A percentile compares a stretch with the other conserved stretches of the same genome.
Conservation (phyloP, 768 basidiomycete genomes). For the Pholiota microspora region DNA sequence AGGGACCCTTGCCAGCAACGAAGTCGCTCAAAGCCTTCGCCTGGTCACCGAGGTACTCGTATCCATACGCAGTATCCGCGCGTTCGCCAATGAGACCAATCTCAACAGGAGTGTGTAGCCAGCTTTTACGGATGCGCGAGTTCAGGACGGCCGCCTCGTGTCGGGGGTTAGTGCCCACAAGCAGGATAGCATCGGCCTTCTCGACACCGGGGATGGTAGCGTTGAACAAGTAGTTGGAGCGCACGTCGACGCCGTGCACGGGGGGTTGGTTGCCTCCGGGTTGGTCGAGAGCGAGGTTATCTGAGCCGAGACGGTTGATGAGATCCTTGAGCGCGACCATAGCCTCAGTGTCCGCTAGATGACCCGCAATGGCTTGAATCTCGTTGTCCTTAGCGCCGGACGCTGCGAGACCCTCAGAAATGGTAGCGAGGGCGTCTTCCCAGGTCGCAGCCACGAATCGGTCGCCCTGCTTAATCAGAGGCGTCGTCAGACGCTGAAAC, state of each 20-base stretch:
- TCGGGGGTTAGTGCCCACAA: constrained; percentile 94
- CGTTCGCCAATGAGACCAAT: constrained; percentile 89
- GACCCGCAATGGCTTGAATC: constrained; percentile 93
- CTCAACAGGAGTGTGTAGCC: constrained; percentile 84
- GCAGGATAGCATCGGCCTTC: constrained; percentile 86
- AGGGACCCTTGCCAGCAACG: constrained; percentile 71
- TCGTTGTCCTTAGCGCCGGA: constrained; percentile 88
- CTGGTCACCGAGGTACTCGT: constrained; percentile 83
- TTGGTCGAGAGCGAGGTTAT: constrained; percentile 86
- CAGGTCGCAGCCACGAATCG: constrained; percentile 88
- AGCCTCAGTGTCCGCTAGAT: constrained; percentile 91
- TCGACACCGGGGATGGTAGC: constrained; percentile 88
- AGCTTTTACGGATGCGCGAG: constrained; percentile 93
- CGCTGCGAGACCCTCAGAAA: constrained; percentile 72
- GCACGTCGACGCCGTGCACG: constrained; percentile 81
- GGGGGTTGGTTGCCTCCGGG: constrained; percentile 65
- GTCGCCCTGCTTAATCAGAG: constrained; percentile 88
- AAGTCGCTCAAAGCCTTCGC: constrained; percentile 77
- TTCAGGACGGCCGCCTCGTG: constrained; percentile 98
- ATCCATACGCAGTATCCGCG: constrained; percentile 89
- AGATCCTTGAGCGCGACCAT: constrained; percentile 93
- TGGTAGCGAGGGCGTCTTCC: constrained; percentile 81
- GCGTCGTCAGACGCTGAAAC: constrained; percentile 93
- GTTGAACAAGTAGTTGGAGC: constrained; percentile 97
- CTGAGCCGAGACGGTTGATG: constrained; percentile 89